These are phyloP conservation scores for Linderniella brevidens DNA, from an alignment of 257 asterid genomes.

Conservation along the genomic window DNA sequence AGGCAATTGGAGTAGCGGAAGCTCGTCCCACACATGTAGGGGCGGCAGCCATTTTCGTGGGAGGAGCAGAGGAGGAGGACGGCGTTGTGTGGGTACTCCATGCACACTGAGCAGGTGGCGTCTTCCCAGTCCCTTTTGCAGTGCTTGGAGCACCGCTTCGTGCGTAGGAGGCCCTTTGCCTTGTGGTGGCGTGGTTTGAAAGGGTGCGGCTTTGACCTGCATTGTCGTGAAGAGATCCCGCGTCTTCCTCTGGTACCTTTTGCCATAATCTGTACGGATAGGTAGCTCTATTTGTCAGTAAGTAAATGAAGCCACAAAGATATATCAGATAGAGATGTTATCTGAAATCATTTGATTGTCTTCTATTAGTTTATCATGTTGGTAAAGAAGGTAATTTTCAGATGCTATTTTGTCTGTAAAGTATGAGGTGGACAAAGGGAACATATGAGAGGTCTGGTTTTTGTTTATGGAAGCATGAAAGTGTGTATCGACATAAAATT, in stretches of 20 bases:
- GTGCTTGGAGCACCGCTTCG: slow-evolving; percentile 29
- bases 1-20: slow-evolving; percentile 87
- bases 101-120: slow-evolving; percentile 87
- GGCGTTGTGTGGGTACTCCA: slow-evolving; percentile 97
- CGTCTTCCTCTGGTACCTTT: slow-evolving; percentile 86
- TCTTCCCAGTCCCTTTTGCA: slow-evolving; percentile 83
- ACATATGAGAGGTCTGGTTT: too few relatives aligned
- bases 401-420: too few relatives aligned
- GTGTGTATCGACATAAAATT: too few relatives aligned
- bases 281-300: too few relatives aligned
- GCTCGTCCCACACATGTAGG: slow-evolving; percentile 99
- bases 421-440: too few relatives aligned
- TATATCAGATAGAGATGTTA: too few relatives aligned
- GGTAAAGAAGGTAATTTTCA: too few relatives aligned
- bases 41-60: slow-evolving; percentile 90
- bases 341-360: too few relatives aligned
- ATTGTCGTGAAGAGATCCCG: slow-evolving; percentile 50
- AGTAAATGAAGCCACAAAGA: too few relatives aligned
- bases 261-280: slow-evolving; percentile 38
- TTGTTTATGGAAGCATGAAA: too few relatives aligned
- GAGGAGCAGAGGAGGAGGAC: slow-evolving; percentile 96
- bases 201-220: slow-evolving; percentile 68
- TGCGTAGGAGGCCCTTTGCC: slow-evolving; percentile 17
- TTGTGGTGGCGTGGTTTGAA: slow-evolving; percentile 18
- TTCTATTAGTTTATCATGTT: too few relatives aligned